Evolutionary conservation across 2,329 filamentous ascomycete genomes (phyloP).

Genomic region (Hypoxylon sp.): DNA sequence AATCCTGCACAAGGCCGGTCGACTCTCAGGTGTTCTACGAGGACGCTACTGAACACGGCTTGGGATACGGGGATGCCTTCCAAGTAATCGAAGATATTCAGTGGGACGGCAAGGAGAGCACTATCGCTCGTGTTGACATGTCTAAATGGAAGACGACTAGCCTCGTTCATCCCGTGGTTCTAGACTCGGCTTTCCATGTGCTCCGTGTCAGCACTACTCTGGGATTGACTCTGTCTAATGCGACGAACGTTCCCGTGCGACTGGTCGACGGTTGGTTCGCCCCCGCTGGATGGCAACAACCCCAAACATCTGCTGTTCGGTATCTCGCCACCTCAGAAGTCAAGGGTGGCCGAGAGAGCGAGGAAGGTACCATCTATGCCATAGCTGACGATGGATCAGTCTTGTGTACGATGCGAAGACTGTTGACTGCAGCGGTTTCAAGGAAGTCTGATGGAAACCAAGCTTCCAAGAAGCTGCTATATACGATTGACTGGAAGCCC

Average conservation of each 20-base stretch:
- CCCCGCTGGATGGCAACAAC: slow-evolving; percentile 53
- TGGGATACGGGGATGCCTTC: slow-evolving; percentile 54
- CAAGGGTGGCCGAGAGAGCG: slow-evolving; percentile 40
- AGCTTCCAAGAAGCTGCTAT: slow-evolving; percentile 51
- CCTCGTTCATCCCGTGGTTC: slow-evolving; percentile 57
- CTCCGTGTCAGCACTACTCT: slow-evolving; percentile 47
- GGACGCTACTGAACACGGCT: slow-evolving; percentile 48
- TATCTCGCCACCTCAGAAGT: slow-evolving; percentile 45
- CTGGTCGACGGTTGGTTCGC: slow-evolving; percentile 55
- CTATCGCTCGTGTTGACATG: slow-evolving; percentile 48
- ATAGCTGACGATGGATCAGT: slow-evolving; percentile 52
- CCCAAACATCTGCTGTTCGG: slow-evolving; percentile 48
- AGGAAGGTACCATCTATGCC: slow-evolving; percentile 52
- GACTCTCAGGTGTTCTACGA: slow-evolving; percentile 52
- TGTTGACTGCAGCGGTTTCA: slow-evolving; percentile 50
- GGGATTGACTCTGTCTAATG: slow-evolving; percentile 36
- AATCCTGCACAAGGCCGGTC: slow-evolving; percentile 47
- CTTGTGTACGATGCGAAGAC: slow-evolving; percentile 50
- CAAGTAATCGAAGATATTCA: slow-evolving; percentile 51
- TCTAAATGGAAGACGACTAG: slow-evolving; percentile 45
- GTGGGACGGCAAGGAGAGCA: slow-evolving; percentile 50
- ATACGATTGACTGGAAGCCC: slow-evolving; percentile 58
- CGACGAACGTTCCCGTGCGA: slow-evolving; percentile 52
- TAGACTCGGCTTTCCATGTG: slow-evolving; percentile 57
- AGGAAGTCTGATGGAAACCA: slow-evolving; percentile 35